Base-by-base conservation (phyloP, 179 eudicot species). In the Drosera spatulata region DNA sequence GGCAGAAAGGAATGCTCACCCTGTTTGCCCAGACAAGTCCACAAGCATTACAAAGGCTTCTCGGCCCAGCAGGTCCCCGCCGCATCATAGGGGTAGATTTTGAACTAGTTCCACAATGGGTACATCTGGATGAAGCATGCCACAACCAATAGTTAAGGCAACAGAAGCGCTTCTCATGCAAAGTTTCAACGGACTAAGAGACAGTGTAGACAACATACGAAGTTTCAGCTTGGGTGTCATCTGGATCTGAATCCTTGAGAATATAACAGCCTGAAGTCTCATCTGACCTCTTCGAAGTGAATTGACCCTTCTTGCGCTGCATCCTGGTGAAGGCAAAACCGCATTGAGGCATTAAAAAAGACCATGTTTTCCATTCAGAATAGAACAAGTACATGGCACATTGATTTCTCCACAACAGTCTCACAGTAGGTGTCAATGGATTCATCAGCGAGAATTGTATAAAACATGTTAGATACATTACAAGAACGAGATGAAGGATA, bases 11-110 rank as follows among this genome's bases (percentile, higher is more conserved):
- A 44, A 67, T 53, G 66, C 48, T n/a, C 33, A 85, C 94, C 91
- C 80, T 88, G 68, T 77, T 85, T 62, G 89, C 89, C 96, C 96
- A 88, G 56, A 71, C 71, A 55, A 88, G 81, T 41, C 96, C 96
- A 58, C 96, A 88, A 49, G 96, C 96, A 76, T 88, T 88, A 75
- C 96, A 88, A 56, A 88, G 90, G 58, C 88, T 88, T 72, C 86
- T 80, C 39, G 86, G 95, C 49, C 96, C 96, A 68, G 59, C 78
- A 45, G 96, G 96, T 46, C 96, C 96, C 51, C 86, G 78, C 51
- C 96, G 86, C 96, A 88, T 88, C 91, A 86, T 78, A 12, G 96
- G 95, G 15, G 96, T 88, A 11, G 76, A 68, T 56, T 65, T 78
- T 42, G 90, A 78, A 65, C 79, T 78, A 12, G 60, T 72, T 49